Percentiles rank a stretch among this genome's conserved stretches.
Conservation (phyloP, 2,329 filamentous ascomycete species). For the Fusarium sp. region DNA sequence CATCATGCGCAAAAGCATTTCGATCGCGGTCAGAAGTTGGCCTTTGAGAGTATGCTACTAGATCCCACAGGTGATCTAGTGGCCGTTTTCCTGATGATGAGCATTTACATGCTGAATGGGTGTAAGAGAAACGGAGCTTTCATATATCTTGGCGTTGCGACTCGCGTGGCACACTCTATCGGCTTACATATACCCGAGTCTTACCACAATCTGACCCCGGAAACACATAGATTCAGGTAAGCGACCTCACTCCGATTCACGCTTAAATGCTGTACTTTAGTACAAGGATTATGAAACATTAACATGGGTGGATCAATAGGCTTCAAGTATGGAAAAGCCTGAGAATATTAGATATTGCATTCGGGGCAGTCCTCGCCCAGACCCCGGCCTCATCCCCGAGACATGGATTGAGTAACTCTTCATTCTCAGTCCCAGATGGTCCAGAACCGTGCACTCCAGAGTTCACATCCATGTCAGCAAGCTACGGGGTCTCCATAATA, state of each 20-base stretch:
- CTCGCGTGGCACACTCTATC: not conserved
- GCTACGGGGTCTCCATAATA: not conserved
- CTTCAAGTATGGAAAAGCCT: constrained; percentile 3
- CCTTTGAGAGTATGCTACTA: not conserved
- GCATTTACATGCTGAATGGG: not conserved
- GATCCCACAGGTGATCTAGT: not conserved
- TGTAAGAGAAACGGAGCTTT: not conserved
- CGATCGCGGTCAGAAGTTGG: not conserved
- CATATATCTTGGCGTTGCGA: not conserved
- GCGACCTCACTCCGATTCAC: no score
- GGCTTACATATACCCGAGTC: not conserved
- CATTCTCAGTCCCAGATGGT: not conserved
- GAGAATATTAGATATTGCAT: not conserved
- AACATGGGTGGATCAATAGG: rapidly evolving
- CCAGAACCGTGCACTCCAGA: not conserved
- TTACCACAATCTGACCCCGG: not conserved
- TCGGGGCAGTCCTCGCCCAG: not conserved
- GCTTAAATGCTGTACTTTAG: not conserved
- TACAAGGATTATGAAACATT: not conserved
- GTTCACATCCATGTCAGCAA: not conserved
- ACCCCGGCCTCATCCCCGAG: not conserved
- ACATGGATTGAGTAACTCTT: not conserved
- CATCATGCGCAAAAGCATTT: not conserved
- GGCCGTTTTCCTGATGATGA: not conserved
- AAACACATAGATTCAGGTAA: not conserved